Evolutionary conservation across 257 asterid genomes (phyloP).

Genomic region (Solanum gandarillasii): DNA sequence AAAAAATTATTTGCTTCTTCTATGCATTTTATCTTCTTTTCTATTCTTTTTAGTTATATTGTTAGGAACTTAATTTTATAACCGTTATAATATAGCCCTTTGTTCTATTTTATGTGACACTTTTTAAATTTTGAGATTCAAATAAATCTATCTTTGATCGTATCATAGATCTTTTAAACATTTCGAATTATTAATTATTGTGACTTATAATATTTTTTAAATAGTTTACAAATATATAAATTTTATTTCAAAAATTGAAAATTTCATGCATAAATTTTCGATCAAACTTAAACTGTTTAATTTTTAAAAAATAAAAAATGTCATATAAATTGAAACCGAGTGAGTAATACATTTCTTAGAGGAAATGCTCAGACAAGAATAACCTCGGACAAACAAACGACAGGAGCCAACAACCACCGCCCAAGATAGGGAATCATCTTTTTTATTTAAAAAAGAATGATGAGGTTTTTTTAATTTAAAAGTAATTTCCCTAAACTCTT

Average conservation of each 20-base stretch:
- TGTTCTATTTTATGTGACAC: too few species aligned
- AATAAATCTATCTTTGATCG: too few species aligned
- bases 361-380: neutral
- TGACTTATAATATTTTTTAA: too few species aligned
- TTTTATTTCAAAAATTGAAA: too few species aligned
- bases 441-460: neutral
- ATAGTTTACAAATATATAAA: too few species aligned
- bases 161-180: too few species aligned
- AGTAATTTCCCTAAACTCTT: neutral
- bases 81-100: neutral
- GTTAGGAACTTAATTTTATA: too few species aligned
- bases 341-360: too few species aligned
- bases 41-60: neutral
- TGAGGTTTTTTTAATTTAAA: neutral
- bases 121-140: too few species aligned
- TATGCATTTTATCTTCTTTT: neutral
- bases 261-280: too few species aligned
- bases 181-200: too few species aligned
- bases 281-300: too few species aligned
- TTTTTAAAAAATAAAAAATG: rapidly evolving
- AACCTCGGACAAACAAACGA: neutral
- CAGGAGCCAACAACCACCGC: neutral
- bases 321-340: rapidly evolving
- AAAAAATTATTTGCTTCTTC: rapidly evolving
- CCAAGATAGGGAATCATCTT: neutral